These are phyloP conservation scores for Apiotrichum montevideense DNA, from an alignment of 1,284 basidiomycete genomes.

Conservation along the genomic window DNA sequence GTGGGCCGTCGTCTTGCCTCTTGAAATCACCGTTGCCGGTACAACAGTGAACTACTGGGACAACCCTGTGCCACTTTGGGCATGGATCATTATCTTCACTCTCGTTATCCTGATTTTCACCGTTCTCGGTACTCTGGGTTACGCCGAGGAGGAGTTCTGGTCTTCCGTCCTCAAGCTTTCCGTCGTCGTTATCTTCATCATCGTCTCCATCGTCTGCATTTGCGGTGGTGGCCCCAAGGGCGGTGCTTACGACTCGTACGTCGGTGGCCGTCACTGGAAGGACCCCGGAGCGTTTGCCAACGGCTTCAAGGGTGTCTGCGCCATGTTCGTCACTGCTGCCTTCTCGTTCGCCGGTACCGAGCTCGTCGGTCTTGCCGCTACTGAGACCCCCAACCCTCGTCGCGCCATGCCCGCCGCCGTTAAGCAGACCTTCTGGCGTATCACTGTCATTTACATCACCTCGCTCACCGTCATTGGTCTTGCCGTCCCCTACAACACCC, in stretches of 20 bases:
- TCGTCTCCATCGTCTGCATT: constrained; percentile 38
- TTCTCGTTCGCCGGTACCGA: constrained; percentile 74
- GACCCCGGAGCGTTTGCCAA: constrained; percentile 45
- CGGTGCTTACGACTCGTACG: constrained; percentile 28
- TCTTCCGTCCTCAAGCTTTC: constrained; percentile 42
- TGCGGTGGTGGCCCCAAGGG: constrained; percentile 38
- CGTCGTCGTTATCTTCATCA: constrained; percentile 45
- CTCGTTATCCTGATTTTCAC: constrained; percentile 28
- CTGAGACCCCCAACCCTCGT: constrained; percentile 27
- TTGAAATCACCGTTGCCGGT: constrained; percentile 48
- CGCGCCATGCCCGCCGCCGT: constrained; percentile 12
- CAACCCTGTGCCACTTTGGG: constrained; percentile 34
- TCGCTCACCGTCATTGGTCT: constrained; percentile 51
- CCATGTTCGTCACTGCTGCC: constrained; percentile 52
- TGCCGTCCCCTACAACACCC: constrained; percentile 45
- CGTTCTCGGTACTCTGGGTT: constrained; percentile 39
- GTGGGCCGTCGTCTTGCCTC: constrained; percentile 46
- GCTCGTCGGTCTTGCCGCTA: constrained; percentile 67
- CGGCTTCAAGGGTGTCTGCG: constrained; percentile 48
- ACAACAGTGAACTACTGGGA: constrained; percentile 44
- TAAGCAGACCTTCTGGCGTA: constrained; percentile 50
- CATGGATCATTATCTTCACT: constrained; percentile 45
- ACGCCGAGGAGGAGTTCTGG: constrained; percentile 47
- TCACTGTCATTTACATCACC: constrained; percentile 51
- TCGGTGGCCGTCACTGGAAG: constrained; percentile 34